Evolutionary conservation across 2,329 filamentous ascomycete species (phyloP).

Genomic region (Alternaria incomplexa): DNA sequence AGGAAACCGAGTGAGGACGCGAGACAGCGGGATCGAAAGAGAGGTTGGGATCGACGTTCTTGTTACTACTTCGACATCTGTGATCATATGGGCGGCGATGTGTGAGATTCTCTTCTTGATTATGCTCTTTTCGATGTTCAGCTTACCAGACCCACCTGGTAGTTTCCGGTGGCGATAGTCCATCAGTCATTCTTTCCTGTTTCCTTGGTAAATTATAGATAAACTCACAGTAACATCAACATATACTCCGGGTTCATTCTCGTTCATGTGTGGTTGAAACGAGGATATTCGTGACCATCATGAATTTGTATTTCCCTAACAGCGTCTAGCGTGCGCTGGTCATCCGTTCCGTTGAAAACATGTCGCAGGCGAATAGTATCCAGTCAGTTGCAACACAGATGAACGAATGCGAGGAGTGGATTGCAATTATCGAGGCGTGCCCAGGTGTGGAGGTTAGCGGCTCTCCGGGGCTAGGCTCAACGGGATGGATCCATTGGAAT

Average conservation of each 20-base stretch:
- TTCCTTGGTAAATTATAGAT: too few species aligned
- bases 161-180: not conserved
- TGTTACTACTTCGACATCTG: not conserved
- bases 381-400: not conserved
- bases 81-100: not conserved
- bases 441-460: conserved; percentile 12
- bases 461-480: not conserved
- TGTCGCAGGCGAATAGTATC: not conserved
- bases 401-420: not conserved
- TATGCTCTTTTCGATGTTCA: not conserved
- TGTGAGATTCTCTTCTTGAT: not conserved
- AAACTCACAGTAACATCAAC: too few species aligned
- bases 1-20: too few species aligned
- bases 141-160: not conserved
- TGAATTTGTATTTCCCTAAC: too few species aligned
- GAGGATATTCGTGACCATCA: not conserved
- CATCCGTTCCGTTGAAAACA: too few species aligned
- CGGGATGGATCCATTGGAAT: not conserved
- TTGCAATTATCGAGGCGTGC: not conserved
- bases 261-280: not conserved
- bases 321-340: too few species aligned
- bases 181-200: not conserved
- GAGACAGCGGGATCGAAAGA: too few species aligned
- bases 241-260: too few species aligned
- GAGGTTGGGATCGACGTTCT: too few species aligned